These are phyloP conservation scores for Chlorella sp. DNA, from an alignment of 139 green algal species.

Conservation along the genomic window DNA sequence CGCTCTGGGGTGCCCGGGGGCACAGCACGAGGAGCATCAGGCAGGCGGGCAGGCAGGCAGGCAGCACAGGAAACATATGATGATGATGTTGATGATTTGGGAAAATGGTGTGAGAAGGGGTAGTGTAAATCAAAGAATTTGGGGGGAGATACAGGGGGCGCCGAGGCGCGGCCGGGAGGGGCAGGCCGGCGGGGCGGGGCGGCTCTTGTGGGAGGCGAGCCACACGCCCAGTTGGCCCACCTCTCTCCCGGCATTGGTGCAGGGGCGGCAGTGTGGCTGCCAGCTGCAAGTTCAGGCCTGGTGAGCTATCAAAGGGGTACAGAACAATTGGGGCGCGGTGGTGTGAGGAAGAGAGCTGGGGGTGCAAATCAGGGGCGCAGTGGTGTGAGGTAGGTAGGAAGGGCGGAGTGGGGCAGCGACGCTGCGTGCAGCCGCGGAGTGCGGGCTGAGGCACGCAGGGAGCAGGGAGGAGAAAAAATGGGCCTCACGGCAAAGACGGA, in stretches of 20 bases:
- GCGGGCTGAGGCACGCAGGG: background rate
- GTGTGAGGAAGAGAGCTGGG: background rate
- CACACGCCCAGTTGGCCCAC: background rate
- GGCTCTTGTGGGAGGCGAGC: background rate
- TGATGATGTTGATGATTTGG: background rate
- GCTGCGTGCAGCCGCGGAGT: background rate
- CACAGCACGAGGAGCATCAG: background rate
- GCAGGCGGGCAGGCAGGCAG: background rate
- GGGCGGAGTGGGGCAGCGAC: background rate
- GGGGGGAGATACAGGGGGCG: background rate
- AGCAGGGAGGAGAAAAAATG: background rate
- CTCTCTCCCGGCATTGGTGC: no score
- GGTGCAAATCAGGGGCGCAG: conserved; percentile 27
- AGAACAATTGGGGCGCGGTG: conserved; percentile 12
- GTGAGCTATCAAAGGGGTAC: conserved; percentile 17
- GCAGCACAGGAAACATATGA: background rate
- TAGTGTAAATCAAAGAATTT: conserved; percentile 18
- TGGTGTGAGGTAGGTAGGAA: background rate
- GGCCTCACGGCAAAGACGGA: background rate
- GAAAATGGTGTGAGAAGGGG: background rate
- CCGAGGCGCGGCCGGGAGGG: background rate
- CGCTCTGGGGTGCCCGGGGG: background rate
- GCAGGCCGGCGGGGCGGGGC: no score
- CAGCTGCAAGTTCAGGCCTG: background rate
- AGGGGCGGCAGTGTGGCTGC: background rate